Evolutionary conservation across 1,284 basidiomycete species (phyloP), one percentile per base, ranked within the genome.

Genomic region (Papiliotrema laurentii): DNA sequence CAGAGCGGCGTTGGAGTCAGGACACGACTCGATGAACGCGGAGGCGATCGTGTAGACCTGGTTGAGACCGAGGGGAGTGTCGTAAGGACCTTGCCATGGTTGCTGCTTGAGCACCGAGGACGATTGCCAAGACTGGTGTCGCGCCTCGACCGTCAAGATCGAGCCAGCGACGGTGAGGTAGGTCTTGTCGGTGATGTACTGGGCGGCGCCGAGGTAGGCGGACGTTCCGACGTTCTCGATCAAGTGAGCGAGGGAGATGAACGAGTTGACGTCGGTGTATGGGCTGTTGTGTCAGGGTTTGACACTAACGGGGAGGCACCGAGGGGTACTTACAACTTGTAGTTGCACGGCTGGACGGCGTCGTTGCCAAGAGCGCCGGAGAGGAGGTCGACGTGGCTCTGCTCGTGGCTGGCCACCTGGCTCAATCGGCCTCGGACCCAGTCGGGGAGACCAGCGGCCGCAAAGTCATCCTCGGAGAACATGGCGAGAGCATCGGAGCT

Each of bases 101-200:
- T 78, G 69, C 7, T 68, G 64, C 51, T 78, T 54, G 27, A 41
- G 30, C 33, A 62, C 57, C 27, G 57, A 48, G 19, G 59, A 58
- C 50, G 45, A 47, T 38, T 67, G 28, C 58, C 63, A 66, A 18
- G 53, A 61, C 69, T 87, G 84, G 68, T 90, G 87, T 50, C 89
- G 83, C 27, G 87, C 84, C 68, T 92, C 89, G 49, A 87, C 79
- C 31, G 88, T 86, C 66, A 88, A 68, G 72, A 91, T 90, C 25
- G 83, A 83, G 7, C 79, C 87, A 42, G 87, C 87, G 26, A 82
- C 79, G 47, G 68, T 62, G 30, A 71, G 48, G 60, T 66, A 64
- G 34, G 59, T 58, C 41, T 60, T 44, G 48, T 73, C 63, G 34
- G 61, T 49, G 59, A 71, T 63, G 45, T 85, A 79, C 47, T 80